Conservation (phyloP, 139 green algal species). For the Yamagishiella unicocca region DNA sequence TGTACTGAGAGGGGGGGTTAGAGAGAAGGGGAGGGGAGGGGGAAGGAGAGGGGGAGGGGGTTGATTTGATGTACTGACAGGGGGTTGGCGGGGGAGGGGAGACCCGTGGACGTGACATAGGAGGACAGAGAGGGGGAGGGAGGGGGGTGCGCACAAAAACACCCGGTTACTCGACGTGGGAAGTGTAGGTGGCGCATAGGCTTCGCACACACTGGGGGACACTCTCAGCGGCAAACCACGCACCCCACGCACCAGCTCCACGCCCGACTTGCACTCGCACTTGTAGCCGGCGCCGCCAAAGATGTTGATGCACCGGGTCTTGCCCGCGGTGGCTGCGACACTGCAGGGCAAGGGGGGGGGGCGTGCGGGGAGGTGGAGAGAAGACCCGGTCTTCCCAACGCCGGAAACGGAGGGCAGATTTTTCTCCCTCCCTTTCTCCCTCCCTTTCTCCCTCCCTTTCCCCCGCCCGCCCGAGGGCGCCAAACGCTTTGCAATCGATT, state of each 20-base stretch:
- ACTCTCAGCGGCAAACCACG: no score
- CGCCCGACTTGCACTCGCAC: slow-evolving; percentile 83
- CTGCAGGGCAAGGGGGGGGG: no score
- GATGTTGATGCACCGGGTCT: slow-evolving; percentile 84
- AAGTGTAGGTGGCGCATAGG: no score
- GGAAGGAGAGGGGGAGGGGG: neutral
- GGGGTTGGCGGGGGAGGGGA: no score
- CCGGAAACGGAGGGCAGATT: no score
- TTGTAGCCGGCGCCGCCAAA: slow-evolving; percentile 76
- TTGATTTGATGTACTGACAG: neutral
- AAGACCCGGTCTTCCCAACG: no score
- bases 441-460: no score
- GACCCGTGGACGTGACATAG: neutral
- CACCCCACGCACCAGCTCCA: neutral
- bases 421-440: no score
- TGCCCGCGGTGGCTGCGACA: slow-evolving; percentile 1
- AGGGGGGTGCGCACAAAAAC: neutral
- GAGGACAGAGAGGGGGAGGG: neutral
- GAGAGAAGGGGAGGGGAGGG: neutral
- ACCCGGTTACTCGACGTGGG: neutral
- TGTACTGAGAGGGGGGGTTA: neutral
- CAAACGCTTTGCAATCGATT: neutral
- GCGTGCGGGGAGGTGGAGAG: neutral
- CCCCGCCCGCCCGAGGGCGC: no score
- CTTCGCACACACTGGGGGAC: no score